Conservation (phyloP, 2,329 filamentous ascomycete genomes). For the Alternaria brassicicola region DNA sequence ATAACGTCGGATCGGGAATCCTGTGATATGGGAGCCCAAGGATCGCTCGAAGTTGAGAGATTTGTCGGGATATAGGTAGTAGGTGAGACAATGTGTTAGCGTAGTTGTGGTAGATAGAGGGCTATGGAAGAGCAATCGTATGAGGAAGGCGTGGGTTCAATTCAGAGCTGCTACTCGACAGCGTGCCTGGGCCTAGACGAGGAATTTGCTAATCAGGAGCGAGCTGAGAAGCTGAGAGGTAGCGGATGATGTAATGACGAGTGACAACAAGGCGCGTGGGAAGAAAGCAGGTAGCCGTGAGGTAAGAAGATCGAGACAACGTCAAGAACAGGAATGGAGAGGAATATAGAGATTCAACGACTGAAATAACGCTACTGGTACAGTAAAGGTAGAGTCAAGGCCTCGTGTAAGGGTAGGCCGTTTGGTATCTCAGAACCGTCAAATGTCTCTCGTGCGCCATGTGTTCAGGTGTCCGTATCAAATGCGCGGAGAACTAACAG, state of each 20-base stretch:
- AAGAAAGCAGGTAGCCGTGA: not conserved
- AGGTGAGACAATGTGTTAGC: not conserved
- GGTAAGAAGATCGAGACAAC: not conserved
- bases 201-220: not conserved
- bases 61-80: not conserved
- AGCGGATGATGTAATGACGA: not conserved
- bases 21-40: not conserved
- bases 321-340: not conserved
- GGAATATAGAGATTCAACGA: not conserved
- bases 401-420: not conserved
- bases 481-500: not conserved
- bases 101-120: not conserved
- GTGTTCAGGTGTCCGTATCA: slow-evolving; percentile 1
- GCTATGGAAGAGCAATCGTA: not conserved
- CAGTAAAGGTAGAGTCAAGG: not conserved
- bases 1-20: not conserved
- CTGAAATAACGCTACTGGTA: not conserved
- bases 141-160: not conserved
- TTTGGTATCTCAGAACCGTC: slow-evolving; percentile 2
- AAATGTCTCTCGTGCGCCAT: not conserved
- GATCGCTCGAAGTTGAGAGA: not conserved
- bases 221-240: not conserved
- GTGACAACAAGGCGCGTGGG: not conserved
- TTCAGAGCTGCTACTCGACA: not conserved
- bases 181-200: not conserved